A percentile compares a stretch with the other conserved stretches of the same genome.
These are phyloP conservation scores for Oryza brachyantha DNA, from an alignment of 176 grass and related monocot genomes.

Conservation along the genomic window DNA sequence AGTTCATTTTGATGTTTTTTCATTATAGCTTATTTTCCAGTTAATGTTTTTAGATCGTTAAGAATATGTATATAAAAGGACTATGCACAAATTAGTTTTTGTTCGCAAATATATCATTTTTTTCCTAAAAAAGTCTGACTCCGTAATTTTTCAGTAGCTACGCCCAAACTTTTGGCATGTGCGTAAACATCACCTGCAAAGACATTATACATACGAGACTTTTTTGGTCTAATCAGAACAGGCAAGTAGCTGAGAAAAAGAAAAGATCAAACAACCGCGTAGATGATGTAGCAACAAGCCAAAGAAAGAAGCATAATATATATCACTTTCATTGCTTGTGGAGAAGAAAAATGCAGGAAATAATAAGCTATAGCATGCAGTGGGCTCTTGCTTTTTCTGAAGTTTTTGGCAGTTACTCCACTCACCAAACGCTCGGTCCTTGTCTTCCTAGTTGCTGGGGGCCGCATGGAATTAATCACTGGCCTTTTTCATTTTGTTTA, in stretches of 20 bases:
- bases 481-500: neutral
- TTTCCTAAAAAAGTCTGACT: too few relatives aligned
- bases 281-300: neutral
- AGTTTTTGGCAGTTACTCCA: neutral
- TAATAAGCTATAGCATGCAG: too few relatives aligned
- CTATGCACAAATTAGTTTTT: too few relatives aligned
- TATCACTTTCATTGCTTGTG: too few relatives aligned
- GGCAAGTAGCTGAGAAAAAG: neutral
- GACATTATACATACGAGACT: neutral
- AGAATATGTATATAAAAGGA: too few relatives aligned
- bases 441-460: neutral
- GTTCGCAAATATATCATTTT: too few relatives aligned
- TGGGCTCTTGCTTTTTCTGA: neutral
- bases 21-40: too few relatives aligned
- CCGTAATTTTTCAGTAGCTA: too few relatives aligned
- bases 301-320: neutral
- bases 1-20: too few relatives aligned
- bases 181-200: neutral
- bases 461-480: neutral
- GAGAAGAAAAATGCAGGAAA: neutral
- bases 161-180: neutral
- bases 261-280: neutral
- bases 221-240: neutral
- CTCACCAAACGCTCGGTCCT: neutral
- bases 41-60: too few relatives aligned